Evolutionary conservation across 2,329 filamentous ascomycete genomes (phyloP).

Genomic region (Ophiostoma sp.): DNA sequence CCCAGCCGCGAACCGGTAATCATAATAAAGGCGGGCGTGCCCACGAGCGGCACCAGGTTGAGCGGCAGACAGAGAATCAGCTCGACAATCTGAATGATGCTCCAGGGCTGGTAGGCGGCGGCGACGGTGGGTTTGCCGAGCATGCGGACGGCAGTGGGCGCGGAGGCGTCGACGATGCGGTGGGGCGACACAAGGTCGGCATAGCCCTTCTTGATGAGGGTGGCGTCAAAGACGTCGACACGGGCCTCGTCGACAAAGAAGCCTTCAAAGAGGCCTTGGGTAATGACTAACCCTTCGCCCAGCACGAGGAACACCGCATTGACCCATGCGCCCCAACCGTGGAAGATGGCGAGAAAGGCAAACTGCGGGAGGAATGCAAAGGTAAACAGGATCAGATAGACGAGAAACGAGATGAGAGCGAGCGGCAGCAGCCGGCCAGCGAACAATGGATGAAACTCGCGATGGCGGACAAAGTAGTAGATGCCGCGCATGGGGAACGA

Average conservation of each 20-base stretch:
- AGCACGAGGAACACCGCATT: conserved; percentile 85
- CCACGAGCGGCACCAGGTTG: conserved; percentile 82
- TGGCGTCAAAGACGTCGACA: conserved; percentile 80
- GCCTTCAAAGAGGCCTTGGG: conserved; percentile 70
- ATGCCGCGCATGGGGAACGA: conserved; percentile 70
- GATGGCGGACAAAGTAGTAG: conserved; percentile 75
- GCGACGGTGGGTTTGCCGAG: conserved; percentile 77
- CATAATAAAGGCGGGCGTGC: conserved; percentile 81
- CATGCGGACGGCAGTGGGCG: conserved; percentile 71
- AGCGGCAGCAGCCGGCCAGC: conserved; percentile 75
- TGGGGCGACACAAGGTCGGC: conserved; percentile 67
- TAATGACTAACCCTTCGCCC: conserved; percentile 75
- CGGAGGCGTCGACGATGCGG: conserved; percentile 65
- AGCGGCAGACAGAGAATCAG: conserved; percentile 77
- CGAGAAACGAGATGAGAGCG: conserved; percentile 75
- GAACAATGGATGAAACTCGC: conserved; percentile 81
- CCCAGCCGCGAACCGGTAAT: conserved; percentile 85
- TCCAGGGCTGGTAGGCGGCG: conserved; percentile 85
- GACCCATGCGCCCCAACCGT: conserved; percentile 83
- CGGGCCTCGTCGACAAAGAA: conserved; percentile 79
- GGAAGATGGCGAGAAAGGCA: conserved; percentile 85
- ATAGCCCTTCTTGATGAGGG: conserved; percentile 72
- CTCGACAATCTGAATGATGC: conserved; percentile 84
- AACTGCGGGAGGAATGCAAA: conserved; percentile 89
- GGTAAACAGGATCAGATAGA: conserved; percentile 82